phyloP scores from a whole-genome alignment of 495 filamentous ascomycete genomes.

The Talaromyces proteolyticus region DNA sequence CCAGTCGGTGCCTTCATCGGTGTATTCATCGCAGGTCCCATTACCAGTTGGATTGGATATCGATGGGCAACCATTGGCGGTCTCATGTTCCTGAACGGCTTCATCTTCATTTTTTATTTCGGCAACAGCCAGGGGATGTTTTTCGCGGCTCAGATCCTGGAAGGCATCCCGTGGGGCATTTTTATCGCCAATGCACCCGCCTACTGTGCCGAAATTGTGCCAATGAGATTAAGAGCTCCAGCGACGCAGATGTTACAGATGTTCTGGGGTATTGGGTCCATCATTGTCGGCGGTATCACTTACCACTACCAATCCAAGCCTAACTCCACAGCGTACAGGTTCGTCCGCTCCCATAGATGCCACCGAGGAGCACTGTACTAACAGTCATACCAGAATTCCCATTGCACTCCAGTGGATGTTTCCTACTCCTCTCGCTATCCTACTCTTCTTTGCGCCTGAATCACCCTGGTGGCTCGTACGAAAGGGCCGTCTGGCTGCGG shows the following conservation, averaged over 20 bases:
- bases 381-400: conserved; percentile 29
- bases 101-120: conserved; percentile 43
- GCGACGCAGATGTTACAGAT: conserved; percentile 42
- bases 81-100: conserved; percentile 36
- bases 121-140: conserved; percentile 31
- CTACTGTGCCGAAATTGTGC: conserved; percentile 39
- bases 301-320: conserved; percentile 31
- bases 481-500: conserved; percentile 33
- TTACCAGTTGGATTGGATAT: conserved; percentile 42
- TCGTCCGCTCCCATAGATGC: conserved; percentile 24
- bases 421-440: conserved; percentile 29
- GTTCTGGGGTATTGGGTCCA: conserved; percentile 40
- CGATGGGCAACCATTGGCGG: conserved; percentile 35
- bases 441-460: conserved; percentile 40
- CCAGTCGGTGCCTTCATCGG: conserved; percentile 34
- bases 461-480: conserved; percentile 45
- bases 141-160: conserved; percentile 37
- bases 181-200: conserved; percentile 42
- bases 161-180: conserved; percentile 44
- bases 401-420: conserved; percentile 45
- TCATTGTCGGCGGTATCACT: conserved; percentile 38
- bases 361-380: conserved; percentile 22
- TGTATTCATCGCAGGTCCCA: conserved; percentile 36
- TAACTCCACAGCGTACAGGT: conserved; percentile 35
- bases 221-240: conserved; percentile 35